These are phyloP conservation scores for Paxillus rubicundulus DNA, from an alignment of 768 basidiomycete genomes.

Conservation along the genomic window DNA sequence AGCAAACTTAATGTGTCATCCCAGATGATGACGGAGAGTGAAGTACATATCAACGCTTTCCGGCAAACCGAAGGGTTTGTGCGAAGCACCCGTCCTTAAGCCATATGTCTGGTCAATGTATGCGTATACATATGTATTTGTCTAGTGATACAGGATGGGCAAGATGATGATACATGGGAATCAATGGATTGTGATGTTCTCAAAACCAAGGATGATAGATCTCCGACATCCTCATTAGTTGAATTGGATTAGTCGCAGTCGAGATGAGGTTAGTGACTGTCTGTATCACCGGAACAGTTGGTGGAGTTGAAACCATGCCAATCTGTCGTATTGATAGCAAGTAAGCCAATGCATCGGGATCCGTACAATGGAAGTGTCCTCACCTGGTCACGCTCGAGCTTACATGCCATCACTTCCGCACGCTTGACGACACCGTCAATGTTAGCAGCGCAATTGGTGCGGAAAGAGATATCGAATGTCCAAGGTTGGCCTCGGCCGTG, in stretches of 20 bases:
- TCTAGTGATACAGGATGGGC: slow-evolving; percentile 1
- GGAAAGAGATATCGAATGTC: slow-evolving; percentile 57
- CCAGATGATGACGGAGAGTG: slow-evolving; percentile 78
- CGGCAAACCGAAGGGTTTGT: slow-evolving; percentile 75
- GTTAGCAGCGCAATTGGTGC: slow-evolving; percentile 54
- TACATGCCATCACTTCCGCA: slow-evolving; percentile 83
- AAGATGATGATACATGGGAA: slow-evolving; percentile 1
- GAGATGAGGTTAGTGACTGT: slow-evolving; percentile 82
- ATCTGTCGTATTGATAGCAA: slow-evolving; percentile 13
- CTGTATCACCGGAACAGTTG: slow-evolving; percentile 58
- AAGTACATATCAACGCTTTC: slow-evolving; percentile 62
- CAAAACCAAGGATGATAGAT: slow-evolving; percentile 86
- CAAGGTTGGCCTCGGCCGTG: slow-evolving; percentile 54
- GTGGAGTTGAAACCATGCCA: slow-evolving; percentile 20
- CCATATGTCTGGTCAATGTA: not conserved
- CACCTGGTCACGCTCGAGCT: slow-evolving; percentile 82
- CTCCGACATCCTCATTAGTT: slow-evolving; percentile 84
- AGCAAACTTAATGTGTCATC: not conserved
- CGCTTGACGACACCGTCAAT: slow-evolving; percentile 74
- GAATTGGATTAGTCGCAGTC: slow-evolving; percentile 80
- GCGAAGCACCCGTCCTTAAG: slow-evolving; percentile 37
- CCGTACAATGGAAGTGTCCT: slow-evolving; percentile 3
- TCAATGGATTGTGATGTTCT: not conserved
- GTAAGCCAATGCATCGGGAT: slow-evolving; percentile 2
- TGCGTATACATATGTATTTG: slow-evolving; percentile 1